A percentile compares a stretch with the other conserved stretches of the same genome.
These are phyloP conservation scores for Amanita muscaria DNA, from an alignment of 768 basidiomycete species.

Conservation along the genomic window DNA sequence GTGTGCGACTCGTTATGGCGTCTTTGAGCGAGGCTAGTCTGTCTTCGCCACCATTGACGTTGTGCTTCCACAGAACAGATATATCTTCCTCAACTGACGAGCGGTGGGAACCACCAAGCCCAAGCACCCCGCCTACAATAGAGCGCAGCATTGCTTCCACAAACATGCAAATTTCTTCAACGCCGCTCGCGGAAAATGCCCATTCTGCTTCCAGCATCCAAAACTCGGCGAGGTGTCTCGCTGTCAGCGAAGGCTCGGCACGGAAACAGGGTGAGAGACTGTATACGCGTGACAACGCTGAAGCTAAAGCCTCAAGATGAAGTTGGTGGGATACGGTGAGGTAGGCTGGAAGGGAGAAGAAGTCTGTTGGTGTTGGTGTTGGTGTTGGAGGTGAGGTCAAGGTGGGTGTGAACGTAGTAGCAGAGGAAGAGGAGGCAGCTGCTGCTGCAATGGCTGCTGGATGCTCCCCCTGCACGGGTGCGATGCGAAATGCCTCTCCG, in stretches of 20 bases:
- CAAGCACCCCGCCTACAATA: slow-evolving; percentile 15
- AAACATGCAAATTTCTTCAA: slow-evolving; percentile 36
- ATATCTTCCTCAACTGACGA: slow-evolving; percentile 16
- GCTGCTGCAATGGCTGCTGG: slow-evolving; percentile 16
- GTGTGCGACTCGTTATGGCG: slow-evolving; percentile 23
- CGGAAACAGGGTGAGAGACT: slow-evolving; percentile 92
- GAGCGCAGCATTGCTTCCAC: slow-evolving; percentile 28
- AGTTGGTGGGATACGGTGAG: slow-evolving; percentile 95
- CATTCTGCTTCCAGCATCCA: slow-evolving; percentile 99
- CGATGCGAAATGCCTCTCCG: slow-evolving; percentile 81
- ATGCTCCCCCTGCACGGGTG: slow-evolving; percentile 27
- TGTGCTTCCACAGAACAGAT: slow-evolving; percentile 32
- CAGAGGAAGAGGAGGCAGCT: slow-evolving; percentile 11
- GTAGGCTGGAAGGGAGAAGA: slow-evolving; percentile 70
- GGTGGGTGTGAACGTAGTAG: slow-evolving; percentile 12
- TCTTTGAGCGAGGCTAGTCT: slow-evolving; percentile 27
- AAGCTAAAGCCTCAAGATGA: slow-evolving; percentile 83
- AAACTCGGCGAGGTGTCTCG: slow-evolving; percentile 93
- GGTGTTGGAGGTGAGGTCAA: slow-evolving; percentile 10
- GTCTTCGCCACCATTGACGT: slow-evolving; percentile 4
- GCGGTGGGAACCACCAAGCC: slow-evolving; percentile 8
- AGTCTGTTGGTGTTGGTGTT: no score
- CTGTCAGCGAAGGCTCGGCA: slow-evolving; percentile 82
- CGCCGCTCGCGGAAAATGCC: slow-evolving; percentile 31
- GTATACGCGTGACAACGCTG: slow-evolving; percentile 75